phyloP scores from a whole-genome alignment of 805 yeast genomes.

The Starmera dryadoides region DNA sequence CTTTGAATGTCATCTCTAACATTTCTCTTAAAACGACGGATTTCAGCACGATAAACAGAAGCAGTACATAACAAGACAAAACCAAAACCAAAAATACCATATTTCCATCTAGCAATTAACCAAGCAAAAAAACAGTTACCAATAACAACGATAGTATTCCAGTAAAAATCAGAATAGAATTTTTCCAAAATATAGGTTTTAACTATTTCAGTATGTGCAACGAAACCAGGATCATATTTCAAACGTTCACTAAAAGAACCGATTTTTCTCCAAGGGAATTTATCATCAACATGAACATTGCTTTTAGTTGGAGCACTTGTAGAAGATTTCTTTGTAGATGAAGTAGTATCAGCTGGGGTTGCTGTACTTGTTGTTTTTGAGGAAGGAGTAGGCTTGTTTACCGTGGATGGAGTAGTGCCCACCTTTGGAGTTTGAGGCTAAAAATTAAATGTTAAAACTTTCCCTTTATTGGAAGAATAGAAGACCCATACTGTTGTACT shows the following conservation, averaged over 20 bases:
- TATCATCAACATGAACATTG: not conserved
- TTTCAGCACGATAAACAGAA: conserved; percentile 65
- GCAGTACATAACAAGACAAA: conserved; percentile 54
- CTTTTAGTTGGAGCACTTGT: not conserved
- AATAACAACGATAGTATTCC: conserved; percentile 54
- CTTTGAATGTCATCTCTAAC: conserved; percentile 72
- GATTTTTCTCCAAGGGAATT: conserved; percentile 30
- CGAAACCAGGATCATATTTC: conserved; percentile 15
- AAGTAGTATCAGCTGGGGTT: not conserved
- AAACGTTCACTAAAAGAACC: conserved; percentile 21
- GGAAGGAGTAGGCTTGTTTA: not conserved
- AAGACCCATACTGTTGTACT: not conserved
- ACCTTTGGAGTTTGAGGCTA: not conserved
- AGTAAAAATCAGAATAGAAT: conserved; percentile 65
- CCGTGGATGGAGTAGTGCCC: not conserved
- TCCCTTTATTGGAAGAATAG: not conserved
- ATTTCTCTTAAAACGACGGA: conserved; percentile 68
- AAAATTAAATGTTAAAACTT: not conserved
- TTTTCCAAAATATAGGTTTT: conserved; percentile 60
- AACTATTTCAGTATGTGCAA: conserved; percentile 28
- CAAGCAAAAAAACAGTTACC: conserved; percentile 73
- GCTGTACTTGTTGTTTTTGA: not conserved
- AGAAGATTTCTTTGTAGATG: not conserved
- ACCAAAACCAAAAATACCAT: conserved; percentile 55
- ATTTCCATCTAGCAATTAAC: conserved; percentile 54